Conservation (phyloP, 768 basidiomycete genomes). For the Clitopilus passeckerianus region DNA sequence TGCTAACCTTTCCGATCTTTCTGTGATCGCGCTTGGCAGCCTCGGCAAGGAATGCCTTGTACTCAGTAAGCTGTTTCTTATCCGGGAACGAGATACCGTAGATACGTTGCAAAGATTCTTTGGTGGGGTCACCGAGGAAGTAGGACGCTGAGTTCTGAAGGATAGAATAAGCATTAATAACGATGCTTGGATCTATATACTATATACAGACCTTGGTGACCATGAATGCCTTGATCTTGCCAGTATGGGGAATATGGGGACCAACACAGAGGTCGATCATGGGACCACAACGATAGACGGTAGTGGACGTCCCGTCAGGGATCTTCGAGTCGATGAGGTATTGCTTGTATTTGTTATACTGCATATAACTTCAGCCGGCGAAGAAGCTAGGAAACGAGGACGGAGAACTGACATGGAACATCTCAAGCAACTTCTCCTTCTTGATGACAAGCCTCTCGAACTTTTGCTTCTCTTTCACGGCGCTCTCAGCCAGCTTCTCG, state of each 20-base stretch:
- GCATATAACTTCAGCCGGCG: constrained; percentile 4
- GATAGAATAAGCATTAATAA: not conserved
- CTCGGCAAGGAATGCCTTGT: constrained; percentile 94
- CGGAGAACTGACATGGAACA: constrained; percentile 74
- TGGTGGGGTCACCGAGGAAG: constrained; percentile 90
- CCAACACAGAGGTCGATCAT: constrained; percentile 98
- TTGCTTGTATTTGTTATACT: constrained; percentile 99
- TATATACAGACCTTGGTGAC: constrained; percentile 71
- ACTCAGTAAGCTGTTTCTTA: constrained; percentile 89
- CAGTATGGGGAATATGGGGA: constrained; percentile 97
- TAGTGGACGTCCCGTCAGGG: constrained; percentile 93
- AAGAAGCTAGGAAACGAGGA: not conserved
- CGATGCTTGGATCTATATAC: not conserved
- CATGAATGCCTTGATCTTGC: constrained; percentile 96
- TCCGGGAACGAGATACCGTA: constrained; percentile 99
- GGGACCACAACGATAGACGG: constrained; percentile 97
- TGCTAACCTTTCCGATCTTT: constrained; percentile 79
- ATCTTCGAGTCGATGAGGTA: constrained; percentile 95
- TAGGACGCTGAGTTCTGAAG: constrained; percentile 92
- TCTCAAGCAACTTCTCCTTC: constrained; percentile 93
- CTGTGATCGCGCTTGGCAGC: constrained; percentile 98
- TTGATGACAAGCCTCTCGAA: constrained; percentile 92
- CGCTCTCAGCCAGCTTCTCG: constrained; percentile 83
- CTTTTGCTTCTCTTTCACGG: constrained; percentile 94
- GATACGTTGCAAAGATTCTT: constrained; percentile 92